Percentiles rank a stretch among this genome's conserved stretches.
Conservation (phyloP, 176 grass and related monocot species). For the Oryza longistaminata region DNA sequence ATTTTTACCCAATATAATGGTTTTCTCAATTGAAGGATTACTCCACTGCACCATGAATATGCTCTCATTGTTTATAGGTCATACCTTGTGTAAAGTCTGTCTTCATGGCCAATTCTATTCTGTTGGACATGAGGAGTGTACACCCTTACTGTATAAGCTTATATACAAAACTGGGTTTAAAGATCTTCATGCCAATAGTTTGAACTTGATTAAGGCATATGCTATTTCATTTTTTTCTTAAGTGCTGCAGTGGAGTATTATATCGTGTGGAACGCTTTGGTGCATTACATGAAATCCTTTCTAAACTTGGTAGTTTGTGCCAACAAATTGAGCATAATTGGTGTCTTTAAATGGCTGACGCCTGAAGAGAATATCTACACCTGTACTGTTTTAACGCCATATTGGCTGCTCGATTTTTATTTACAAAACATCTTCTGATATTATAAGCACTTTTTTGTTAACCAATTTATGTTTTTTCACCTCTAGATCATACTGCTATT, state of each 20-base stretch:
- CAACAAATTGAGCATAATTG: neutral
- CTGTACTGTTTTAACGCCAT: neutral
- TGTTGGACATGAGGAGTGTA: neutral
- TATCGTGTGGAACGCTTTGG: neutral
- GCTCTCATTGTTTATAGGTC: neutral
- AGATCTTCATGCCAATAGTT: neutral
- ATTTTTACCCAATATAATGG: too few relatives aligned
- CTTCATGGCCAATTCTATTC: neutral
- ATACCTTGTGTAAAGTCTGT: neutral
- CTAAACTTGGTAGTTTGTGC: neutral
- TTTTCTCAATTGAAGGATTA: neutral
- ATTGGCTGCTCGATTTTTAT: neutral
- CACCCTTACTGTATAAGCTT: neutral
- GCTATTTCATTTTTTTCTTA: neutral
- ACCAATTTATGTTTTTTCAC: neutral
- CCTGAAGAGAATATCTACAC: neutral
- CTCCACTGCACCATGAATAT: neutral
- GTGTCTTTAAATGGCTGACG: neutral
- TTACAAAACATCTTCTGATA: neutral
- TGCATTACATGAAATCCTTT: neutral
- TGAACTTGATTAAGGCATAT: neutral
- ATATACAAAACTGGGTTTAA: neutral
- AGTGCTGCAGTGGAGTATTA: neutral
- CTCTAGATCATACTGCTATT: neutral
- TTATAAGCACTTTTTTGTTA: neutral